Conservation (phyloP, 106 monocot genomes). For the Allium fistulosum region DNA sequence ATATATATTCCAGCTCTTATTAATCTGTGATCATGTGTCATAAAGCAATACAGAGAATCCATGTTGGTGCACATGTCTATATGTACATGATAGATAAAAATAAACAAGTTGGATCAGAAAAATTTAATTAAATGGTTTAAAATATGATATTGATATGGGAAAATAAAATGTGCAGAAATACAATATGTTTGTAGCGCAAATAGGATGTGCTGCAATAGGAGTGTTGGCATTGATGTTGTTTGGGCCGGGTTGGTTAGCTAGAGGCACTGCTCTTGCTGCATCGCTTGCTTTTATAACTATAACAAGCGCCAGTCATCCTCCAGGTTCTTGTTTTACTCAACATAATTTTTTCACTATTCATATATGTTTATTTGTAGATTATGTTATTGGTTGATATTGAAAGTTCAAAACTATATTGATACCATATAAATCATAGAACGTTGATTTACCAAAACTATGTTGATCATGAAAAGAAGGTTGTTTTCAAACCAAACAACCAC, state of each 20-base stretch:
- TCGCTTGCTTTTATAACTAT: constrained; percentile 80
- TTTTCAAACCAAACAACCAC: too few relatives aligned
- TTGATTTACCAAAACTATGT: too few relatives aligned
- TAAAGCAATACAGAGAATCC: too few relatives aligned
- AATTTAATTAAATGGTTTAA: too few relatives aligned
- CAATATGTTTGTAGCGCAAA: constrained; percentile 90
- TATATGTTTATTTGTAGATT: neutral
- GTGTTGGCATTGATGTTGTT: constrained; percentile 66
- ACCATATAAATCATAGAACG: neutral
- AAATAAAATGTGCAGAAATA: constrained; percentile 49
- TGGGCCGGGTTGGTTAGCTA: constrained; percentile 90
- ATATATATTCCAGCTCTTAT: too few relatives aligned
- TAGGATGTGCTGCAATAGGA: constrained; percentile 85
- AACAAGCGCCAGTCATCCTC: constrained; percentile 75
- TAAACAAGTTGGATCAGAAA: too few relatives aligned
- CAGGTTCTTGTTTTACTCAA: constrained; percentile 30
- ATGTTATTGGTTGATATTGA: neutral
- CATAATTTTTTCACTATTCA: neutral
- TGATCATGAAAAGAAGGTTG: too few relatives aligned
- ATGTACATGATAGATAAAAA: too few relatives aligned
- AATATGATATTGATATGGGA: too few relatives aligned
- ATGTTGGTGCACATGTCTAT: too few relatives aligned
- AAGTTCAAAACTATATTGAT: neutral
- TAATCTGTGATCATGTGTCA: too few relatives aligned
- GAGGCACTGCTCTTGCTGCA: constrained; percentile 61